Percentiles rank a stretch among this genome's conserved stretches.
Conservation (phyloP, 225 moss, liverwort and hornwort genomes). For the Marchantia paleacea region DNA sequence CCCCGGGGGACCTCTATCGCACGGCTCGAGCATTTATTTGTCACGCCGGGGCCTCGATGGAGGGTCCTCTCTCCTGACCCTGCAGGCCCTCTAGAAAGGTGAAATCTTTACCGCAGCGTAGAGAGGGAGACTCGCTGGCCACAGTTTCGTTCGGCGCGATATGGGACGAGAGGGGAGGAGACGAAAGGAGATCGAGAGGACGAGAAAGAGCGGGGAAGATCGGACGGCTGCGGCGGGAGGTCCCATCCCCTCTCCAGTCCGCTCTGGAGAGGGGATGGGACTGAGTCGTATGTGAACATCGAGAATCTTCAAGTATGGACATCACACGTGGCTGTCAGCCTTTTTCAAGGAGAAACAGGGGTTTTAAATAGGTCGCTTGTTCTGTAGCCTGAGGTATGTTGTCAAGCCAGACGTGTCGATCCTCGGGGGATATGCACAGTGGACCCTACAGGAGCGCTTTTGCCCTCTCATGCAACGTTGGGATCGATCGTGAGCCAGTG, state of each 20-base stretch:
- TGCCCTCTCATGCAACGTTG: slow-evolving; percentile 4
- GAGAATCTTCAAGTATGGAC: not conserved
- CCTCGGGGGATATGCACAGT: not conserved
- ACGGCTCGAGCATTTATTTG: too few relatives aligned
- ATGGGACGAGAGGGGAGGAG: not conserved
- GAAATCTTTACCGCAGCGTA: too few relatives aligned
- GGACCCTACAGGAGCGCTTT: slow-evolving; percentile 5
- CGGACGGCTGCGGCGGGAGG: not conserved
- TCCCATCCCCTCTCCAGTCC: too few relatives aligned
- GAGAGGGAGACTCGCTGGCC: not conserved
- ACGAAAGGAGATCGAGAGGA: not conserved
- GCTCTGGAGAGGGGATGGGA: not conserved
- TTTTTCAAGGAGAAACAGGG: not conserved
- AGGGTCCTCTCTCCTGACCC: too few relatives aligned
- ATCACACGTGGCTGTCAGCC: slow-evolving; percentile 10
- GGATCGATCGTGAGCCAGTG: not conserved
- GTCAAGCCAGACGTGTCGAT: slow-evolving; percentile 1
- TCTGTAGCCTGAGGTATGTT: not conserved
- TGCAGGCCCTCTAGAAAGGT: not conserved
- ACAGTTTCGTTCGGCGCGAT: not conserved
- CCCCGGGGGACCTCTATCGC: too few relatives aligned
- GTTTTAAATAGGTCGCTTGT: not conserved
- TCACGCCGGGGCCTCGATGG: too few relatives aligned
- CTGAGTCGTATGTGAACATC: not conserved
- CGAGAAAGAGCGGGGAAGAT: not conserved